Evolutionary conservation across 2,329 filamentous ascomycete genomes (phyloP).

Genomic region (Hymenoscyphus fructigenus): DNA sequence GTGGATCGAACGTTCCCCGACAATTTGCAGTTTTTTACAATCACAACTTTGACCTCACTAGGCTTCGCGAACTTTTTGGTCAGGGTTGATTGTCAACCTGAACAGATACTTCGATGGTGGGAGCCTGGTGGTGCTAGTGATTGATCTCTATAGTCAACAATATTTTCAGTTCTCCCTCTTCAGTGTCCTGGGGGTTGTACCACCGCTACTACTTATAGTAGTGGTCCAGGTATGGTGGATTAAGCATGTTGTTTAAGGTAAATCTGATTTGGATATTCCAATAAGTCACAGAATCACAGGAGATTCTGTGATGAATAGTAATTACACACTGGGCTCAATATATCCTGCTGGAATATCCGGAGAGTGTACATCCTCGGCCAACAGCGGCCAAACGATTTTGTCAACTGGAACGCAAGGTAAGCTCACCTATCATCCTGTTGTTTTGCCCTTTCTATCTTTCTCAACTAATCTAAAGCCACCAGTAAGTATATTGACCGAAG

Average conservation of each 20-base stretch:
- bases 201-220: background rate
- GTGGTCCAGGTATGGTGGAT: background rate
- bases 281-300: background rate
- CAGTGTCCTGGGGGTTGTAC: background rate
- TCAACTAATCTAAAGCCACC: too few species aligned
- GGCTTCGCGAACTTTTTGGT: background rate
- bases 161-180: background rate
- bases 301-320: background rate
- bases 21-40: background rate
- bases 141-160: background rate
- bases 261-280: too few species aligned
- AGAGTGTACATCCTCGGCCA: background rate
- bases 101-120: background rate
- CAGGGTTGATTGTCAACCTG: background rate
- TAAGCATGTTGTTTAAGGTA: background rate
- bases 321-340: background rate
- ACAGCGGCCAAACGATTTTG: background rate
- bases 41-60: too few species aligned
- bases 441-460: too few species aligned
- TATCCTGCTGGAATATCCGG: background rate
- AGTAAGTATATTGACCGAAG: background rate
- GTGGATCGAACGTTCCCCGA: background rate
- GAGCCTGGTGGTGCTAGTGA: background rate
- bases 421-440: too few species aligned
- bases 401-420: too few species aligned